A percentile compares a stretch with the other conserved stretches of the same genome.
Evolutionary conservation across 176 grass and related monocot species (phyloP).

Genomic region (Tillandsia fasciculata): DNA sequence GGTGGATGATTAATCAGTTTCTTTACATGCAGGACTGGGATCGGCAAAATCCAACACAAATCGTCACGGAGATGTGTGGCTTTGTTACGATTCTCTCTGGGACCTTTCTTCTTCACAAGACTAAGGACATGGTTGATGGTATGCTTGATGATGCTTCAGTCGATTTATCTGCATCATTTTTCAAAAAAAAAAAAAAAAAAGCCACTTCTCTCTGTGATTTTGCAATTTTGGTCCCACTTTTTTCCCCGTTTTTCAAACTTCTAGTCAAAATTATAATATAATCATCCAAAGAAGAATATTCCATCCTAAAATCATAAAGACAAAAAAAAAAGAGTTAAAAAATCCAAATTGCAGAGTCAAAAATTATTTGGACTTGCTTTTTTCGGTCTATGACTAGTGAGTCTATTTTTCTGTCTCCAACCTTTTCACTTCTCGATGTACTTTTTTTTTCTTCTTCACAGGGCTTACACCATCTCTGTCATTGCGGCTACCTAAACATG

Average conservation of each 20-base stretch:
- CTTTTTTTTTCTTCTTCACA: slow-evolving; percentile 16
- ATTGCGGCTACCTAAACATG: slow-evolving; percentile 51
- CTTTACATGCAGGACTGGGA: slow-evolving; percentile 71
- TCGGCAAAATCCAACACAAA: slow-evolving; percentile 93
- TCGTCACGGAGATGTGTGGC: slow-evolving; percentile 90
- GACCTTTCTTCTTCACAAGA: slow-evolving; percentile 97
- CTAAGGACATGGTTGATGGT: slow-evolving; percentile 97
- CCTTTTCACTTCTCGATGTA: background rate
- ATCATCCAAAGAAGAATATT: too few species aligned
- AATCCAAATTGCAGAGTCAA: too few species aligned
- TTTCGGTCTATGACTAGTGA: too few species aligned
- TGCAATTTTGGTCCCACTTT: too few species aligned
- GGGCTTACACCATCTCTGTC: slow-evolving; percentile 45
- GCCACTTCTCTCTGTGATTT: too few species aligned
- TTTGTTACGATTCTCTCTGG: slow-evolving; percentile 92
- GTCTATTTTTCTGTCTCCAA: background rate
- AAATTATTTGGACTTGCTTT: too few species aligned
- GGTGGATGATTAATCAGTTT: slow-evolving; percentile 14
- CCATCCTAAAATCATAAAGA: too few species aligned
- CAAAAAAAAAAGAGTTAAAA: too few species aligned
- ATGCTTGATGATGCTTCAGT: slow-evolving; percentile 3
- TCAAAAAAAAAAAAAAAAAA: too few species aligned
- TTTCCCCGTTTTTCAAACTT: too few species aligned
- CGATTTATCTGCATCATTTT: background rate
- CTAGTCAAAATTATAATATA: too few species aligned